Conservation (phyloP, 192 early-diverging fungal genomes). For the Diversispora epigaea region DNA sequence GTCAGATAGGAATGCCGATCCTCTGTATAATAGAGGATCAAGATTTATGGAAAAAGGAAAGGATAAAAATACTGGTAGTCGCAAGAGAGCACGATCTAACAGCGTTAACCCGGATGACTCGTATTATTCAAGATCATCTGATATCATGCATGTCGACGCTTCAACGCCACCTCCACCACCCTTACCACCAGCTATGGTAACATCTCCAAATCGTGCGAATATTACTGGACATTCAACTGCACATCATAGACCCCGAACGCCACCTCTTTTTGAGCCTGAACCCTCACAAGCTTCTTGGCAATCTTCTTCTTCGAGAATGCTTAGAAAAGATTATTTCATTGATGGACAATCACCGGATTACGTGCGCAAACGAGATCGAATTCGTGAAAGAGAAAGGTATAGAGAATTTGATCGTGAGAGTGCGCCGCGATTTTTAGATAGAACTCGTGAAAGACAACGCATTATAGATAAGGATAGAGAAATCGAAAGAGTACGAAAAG, state of each 20-base stretch:
- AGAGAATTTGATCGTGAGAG: slow-evolving; percentile 4
- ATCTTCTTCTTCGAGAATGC: neutral
- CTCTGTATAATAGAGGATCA: neutral
- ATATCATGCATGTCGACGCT: neutral
- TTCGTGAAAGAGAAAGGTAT: neutral
- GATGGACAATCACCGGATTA: neutral
- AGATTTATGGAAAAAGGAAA: slow-evolving; percentile 9
- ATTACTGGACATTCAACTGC: neutral
- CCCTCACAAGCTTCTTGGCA: neutral
- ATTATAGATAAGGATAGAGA: slow-evolving; percentile 4
- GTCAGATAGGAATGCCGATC: neutral
- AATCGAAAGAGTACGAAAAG: slow-evolving; percentile 3
- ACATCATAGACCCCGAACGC: neutral
- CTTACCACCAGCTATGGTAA: neutral
- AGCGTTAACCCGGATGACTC: neutral
- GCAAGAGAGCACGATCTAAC: slow-evolving; percentile 10
- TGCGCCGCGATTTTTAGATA: neutral
- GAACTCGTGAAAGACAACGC: neutral
- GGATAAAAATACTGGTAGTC: neutral
- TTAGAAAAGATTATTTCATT: slow-evolving; percentile 3
- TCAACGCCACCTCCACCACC: neutral
- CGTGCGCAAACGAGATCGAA: neutral
- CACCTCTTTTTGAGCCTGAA: slow-evolving; percentile 4
- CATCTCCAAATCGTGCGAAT: slow-evolving; percentile 5
- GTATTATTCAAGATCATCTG: slow-evolving; percentile 7